phyloP scores from a whole-genome alignment of 2,329 filamentous ascomycete genomes.

The Scytalidium sp. region DNA sequence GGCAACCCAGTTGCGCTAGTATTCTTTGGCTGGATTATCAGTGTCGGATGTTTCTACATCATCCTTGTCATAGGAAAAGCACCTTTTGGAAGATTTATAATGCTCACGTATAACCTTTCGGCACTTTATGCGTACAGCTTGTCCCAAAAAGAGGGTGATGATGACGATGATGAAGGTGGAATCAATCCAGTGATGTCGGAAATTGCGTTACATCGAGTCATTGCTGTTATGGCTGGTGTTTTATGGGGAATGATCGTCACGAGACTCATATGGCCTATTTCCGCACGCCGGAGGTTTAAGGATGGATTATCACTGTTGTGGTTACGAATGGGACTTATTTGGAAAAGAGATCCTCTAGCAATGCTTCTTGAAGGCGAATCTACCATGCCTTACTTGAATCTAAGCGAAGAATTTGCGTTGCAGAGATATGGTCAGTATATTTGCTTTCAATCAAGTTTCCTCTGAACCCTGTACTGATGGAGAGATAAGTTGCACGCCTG shows the following conservation, averaged over 20 bases:
- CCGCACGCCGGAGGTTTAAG: constrained; percentile 82
- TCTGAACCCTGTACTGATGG: constrained; percentile 25
- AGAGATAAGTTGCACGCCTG: constrained; percentile 51
- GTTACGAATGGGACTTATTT: constrained; percentile 91
- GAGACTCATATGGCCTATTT: constrained; percentile 89
- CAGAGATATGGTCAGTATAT: constrained; percentile 64
- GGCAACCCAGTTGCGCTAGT: constrained; percentile 75
- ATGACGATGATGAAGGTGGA: constrained; percentile 87
- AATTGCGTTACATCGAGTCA: constrained; percentile 83
- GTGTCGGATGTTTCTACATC: constrained; percentile 83
- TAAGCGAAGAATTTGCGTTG: constrained; percentile 83
- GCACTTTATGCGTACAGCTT: constrained; percentile 93
- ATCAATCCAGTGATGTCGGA: constrained; percentile 79
- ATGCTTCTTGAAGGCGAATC: constrained; percentile 61
- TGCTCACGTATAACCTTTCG: constrained; percentile 94
- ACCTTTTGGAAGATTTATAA: constrained; percentile 87
- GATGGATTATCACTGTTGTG: constrained; percentile 88
- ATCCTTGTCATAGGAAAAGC: constrained; percentile 82
- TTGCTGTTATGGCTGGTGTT: constrained; percentile 81
- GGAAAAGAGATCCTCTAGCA: constrained; percentile 88
- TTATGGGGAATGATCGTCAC: constrained; percentile 92
- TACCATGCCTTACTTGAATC: constrained; percentile 71
- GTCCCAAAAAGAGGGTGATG: constrained; percentile 73
- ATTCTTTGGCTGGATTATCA: constrained; percentile 77
- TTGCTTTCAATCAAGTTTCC: constrained; percentile 3